These are phyloP conservation scores for Physcomitrium patens DNA, from an alignment of 225 moss, liverwort and hornwort species.

Conservation along the genomic window DNA sequence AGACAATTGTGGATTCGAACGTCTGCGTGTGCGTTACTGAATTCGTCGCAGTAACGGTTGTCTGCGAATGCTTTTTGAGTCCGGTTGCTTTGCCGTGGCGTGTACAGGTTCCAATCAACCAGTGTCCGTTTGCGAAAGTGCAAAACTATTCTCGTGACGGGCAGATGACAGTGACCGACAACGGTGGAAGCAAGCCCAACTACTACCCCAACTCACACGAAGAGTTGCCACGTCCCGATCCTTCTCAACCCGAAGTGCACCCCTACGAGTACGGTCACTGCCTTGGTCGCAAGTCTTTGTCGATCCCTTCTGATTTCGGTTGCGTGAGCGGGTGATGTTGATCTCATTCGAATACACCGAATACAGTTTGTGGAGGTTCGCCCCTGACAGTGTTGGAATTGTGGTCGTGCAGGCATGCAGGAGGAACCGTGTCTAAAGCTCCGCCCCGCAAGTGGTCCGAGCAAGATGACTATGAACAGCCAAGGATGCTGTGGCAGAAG, in stretches of 20 bases:
- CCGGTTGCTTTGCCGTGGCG: background rate
- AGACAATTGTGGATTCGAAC: too few relatives aligned
- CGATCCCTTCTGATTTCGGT: too few relatives aligned
- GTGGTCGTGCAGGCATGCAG: conserved; percentile 55
- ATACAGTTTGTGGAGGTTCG: background rate
- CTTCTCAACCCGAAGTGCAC: conserved; percentile 58
- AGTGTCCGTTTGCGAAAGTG: conserved; percentile 89
- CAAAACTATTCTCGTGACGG: conserved; percentile 87
- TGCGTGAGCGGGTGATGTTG: background rate
- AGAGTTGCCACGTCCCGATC: conserved; percentile 75
- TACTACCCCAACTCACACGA: conserved; percentile 87
- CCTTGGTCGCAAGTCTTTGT: too few relatives aligned
- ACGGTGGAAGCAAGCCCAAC: conserved; percentile 80
- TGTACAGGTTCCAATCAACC: conserved; percentile 83
- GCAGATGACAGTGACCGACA: conserved; percentile 50
- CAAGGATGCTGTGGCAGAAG: conserved; percentile 60
- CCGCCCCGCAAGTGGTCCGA: conserved; percentile 66
- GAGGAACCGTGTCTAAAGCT: conserved; percentile 60
- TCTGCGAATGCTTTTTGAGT: background rate
- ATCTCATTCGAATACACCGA: background rate
- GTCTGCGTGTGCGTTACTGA: too few relatives aligned
- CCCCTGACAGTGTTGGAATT: background rate
- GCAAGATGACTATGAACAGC: conserved; percentile 78
- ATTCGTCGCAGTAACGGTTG: too few relatives aligned
- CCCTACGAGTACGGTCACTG: conserved; percentile 61